Evolutionary conservation across 2,329 filamentous ascomycete species (phyloP).

Genomic region (Beauveria asiatica): DNA sequence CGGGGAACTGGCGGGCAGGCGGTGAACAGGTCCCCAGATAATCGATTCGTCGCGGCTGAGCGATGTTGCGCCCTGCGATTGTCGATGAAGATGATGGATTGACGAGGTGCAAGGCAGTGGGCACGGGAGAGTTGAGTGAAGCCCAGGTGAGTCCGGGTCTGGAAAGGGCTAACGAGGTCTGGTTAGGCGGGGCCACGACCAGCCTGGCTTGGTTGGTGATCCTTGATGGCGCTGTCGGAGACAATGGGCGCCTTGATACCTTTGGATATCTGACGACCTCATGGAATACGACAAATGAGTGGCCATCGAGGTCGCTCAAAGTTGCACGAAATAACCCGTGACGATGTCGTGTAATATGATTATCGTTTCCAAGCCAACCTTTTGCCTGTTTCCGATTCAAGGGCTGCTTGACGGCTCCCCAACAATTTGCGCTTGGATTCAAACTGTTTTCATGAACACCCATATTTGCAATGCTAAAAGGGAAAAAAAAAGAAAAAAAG

Average conservation of each 20-base stretch:
- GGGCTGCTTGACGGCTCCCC: neutral
- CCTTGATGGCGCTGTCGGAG: neutral
- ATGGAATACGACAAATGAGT: neutral
- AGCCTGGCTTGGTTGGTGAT: neutral
- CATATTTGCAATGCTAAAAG: neutral
- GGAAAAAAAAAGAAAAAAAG: neutral
- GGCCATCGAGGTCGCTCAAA: neutral
- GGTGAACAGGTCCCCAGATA: neutral
- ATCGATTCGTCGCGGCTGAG: neutral
- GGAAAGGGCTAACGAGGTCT: neutral
- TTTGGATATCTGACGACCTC: neutral
- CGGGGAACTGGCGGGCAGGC: neutral
- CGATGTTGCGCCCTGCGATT: neutral
- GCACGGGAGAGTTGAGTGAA: neutral
- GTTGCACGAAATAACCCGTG: neutral
- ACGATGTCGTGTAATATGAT: neutral
- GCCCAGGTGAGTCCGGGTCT: conserved; percentile 3
- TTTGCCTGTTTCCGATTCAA: neutral
- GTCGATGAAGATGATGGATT: neutral
- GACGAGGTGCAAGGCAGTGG: neutral
- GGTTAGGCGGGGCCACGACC: neutral
- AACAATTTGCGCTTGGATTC: neutral
- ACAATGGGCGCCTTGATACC: neutral
- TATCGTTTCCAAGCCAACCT: neutral
- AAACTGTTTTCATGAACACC: neutral